Base-by-base conservation (phyloP, 805 yeast genomes). In the Candida michaelii region DNA sequence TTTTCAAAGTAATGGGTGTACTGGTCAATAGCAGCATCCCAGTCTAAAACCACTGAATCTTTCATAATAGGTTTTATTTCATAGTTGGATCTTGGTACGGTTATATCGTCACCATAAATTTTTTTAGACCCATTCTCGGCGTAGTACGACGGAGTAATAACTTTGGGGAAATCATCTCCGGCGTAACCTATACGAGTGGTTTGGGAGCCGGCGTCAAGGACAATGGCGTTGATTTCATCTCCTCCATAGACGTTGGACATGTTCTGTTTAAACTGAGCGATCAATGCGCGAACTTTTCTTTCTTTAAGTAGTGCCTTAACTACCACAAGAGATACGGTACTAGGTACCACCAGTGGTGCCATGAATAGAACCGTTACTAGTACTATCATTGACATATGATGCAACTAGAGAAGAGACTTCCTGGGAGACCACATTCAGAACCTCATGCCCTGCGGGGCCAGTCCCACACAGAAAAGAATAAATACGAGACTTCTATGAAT, bases 201-300 rank as follows among this genome's bases (percentile, higher is more conserved):
- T 47, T 74, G 80, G 9, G 96, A 83, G 27, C 98, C 98, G 1
- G 96, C 90, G 57, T 93, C 98, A 18, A 91, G 71, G 25, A 91
- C 95, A 2, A 93, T 74, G 19, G 98, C 96, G 49, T 89, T 81
- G 49, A 93, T 83, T 61, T 91, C 99, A 65, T 91, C 93, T 27
- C 74, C 76, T 18, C 65, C 66, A 37, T 60, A 61, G 6, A 60
- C 64, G 19, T 51, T 48, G 23, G 66, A 49, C 65, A 60, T 60
- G 27, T 38, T 38, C 32, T 31, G n/a, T n/a, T n/a, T n/a, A n/a
- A n/a, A n/a, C n/a, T 39, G 36, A 31, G 8, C 23, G 23, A 21
- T n/a, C n/a, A n/a, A n/a, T n/a, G n/a, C n/a, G n/a, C n/a, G n/a
- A n/a, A n/a, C n/a, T n/a, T n/a, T n/a, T n/a, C n/a, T n/a, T n/a